These are phyloP conservation scores for Ochromonas danica DNA, from an alignment of 108 stramenopile genomes.

Conservation along the genomic window DNA sequence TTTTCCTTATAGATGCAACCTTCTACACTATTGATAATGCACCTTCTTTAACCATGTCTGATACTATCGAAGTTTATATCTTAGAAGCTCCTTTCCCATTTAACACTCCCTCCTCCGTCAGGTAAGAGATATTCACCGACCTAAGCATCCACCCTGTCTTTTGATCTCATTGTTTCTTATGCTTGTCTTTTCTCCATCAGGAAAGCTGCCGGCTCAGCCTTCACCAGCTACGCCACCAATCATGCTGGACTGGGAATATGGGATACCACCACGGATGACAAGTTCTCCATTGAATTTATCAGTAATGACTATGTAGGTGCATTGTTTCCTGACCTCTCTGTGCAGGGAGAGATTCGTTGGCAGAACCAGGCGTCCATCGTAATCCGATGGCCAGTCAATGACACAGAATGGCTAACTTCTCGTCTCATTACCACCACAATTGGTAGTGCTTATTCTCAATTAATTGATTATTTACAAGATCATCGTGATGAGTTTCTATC, in stretches of 20 bases:
- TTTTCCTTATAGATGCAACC: neutral
- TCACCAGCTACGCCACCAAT: neutral
- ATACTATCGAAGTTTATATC: neutral
- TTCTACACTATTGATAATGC: slow-evolving; percentile 2
- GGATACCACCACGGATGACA: neutral
- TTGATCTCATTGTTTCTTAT: slow-evolving; percentile 6
- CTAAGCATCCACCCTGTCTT: neutral
- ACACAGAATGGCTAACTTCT: neutral
- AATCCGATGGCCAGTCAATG: neutral
- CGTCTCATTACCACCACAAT: slow-evolving; percentile 2
- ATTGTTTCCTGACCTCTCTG: neutral
- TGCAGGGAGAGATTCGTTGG: neutral
- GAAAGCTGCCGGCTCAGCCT: neutral
- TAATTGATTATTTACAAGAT: slow-evolving; percentile 5
- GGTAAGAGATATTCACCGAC: neutral
- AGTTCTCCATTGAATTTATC: slow-evolving; percentile 18
- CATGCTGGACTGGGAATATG: slow-evolving; percentile 6
- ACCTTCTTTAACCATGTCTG: neutral
- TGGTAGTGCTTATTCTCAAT: slow-evolving; percentile 7
- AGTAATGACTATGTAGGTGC: neutral
- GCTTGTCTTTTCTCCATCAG: neutral
- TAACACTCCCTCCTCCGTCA: neutral
- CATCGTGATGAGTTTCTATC: neutral
- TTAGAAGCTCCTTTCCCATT: slow-evolving; percentile 22
- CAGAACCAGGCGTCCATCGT: neutral